These are phyloP conservation scores for Penicillium freii DNA, from an alignment of 2,329 filamentous ascomycete species.

Conservation along the genomic window DNA sequence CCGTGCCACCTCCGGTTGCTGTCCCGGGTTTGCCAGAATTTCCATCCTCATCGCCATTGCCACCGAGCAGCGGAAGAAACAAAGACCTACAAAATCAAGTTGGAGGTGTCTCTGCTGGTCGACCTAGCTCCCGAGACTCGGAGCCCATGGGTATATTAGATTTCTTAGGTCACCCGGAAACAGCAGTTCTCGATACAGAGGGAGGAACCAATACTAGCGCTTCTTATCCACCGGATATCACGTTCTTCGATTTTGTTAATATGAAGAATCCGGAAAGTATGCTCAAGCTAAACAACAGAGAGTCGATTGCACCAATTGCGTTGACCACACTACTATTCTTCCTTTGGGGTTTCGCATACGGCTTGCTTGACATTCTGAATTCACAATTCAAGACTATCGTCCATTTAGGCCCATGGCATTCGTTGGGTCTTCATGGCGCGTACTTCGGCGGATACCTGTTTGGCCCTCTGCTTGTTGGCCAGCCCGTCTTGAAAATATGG, in stretches of 20 bases:
- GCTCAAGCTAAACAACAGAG: slow-evolving; percentile 56
- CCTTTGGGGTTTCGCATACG: slow-evolving; percentile 88
- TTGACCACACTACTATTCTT: slow-evolving; percentile 80
- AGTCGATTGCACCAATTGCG: slow-evolving; percentile 57
- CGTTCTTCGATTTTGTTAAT: slow-evolving; percentile 63
- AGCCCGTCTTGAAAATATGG: slow-evolving; percentile 55
- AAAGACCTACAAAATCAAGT: slow-evolving; percentile 21
- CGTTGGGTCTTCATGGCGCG: slow-evolving; percentile 55
- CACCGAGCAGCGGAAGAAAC: slow-evolving; percentile 14
- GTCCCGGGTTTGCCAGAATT: not conserved
- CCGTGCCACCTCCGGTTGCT: slow-evolving; percentile 12
- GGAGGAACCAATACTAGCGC: slow-evolving; percentile 40
- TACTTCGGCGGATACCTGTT: slow-evolving; percentile 61
- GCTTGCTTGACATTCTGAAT: slow-evolving; percentile 79
- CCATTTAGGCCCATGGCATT: slow-evolving; percentile 33
- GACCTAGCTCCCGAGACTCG: slow-evolving; percentile 6
- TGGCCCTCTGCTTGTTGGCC: slow-evolving; percentile 56
- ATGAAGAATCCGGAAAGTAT: slow-evolving; percentile 58
- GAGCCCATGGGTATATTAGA: slow-evolving; percentile 47
- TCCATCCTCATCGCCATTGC: slow-evolving; percentile 8
- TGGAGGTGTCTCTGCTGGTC: slow-evolving; percentile 10
- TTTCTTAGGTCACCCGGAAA: slow-evolving; percentile 53
- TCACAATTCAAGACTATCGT: slow-evolving; percentile 56
- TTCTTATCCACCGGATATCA: slow-evolving; percentile 39
- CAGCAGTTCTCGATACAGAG: slow-evolving; percentile 31